Conservation (phyloP, 2,329 filamentous ascomycete genomes). For the Fusarium solani-melongenae region DNA sequence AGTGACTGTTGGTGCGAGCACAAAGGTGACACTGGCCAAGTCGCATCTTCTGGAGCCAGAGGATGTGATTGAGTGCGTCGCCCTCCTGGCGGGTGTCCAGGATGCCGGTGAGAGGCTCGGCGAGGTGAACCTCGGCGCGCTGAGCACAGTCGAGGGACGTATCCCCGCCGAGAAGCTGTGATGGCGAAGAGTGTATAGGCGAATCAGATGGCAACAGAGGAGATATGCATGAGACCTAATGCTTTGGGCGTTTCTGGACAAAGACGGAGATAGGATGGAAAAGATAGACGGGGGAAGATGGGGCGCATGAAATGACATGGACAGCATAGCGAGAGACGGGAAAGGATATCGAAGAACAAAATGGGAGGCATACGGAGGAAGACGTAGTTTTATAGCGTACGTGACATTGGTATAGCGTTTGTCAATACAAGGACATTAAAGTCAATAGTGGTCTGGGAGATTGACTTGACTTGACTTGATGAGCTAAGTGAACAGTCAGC, state of each 20-base stretch:
- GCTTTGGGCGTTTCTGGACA: conserved; percentile 41
- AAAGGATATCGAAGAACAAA: conserved; percentile 23
- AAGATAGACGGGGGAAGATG: conserved; percentile 35
- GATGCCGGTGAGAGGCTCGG: conserved; percentile 54
- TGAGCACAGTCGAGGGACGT: conserved; percentile 65
- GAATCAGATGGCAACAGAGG: background rate
- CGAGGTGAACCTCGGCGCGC: conserved; percentile 66
- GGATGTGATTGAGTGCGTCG: conserved; percentile 81
- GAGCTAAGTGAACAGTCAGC: background rate
- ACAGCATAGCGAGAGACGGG: conserved; percentile 9
- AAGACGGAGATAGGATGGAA: conserved; percentile 20
- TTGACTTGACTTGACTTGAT: background rate
- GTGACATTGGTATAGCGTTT: conserved; percentile 14
- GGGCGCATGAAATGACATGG: conserved; percentile 24
- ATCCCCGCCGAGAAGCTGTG: conserved; percentile 53
- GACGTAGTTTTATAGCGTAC: conserved; percentile 14
- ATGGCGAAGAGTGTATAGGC: background rate
- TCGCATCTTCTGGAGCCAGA: conserved; percentile 91
- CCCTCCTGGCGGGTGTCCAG: conserved; percentile 64
- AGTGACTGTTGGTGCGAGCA: conserved; percentile 90
- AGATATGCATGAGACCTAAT: conserved; percentile 11
- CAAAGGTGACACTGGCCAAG: conserved; percentile 88
- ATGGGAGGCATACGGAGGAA: conserved; percentile 5
- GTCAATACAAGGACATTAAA: conserved; percentile 25
- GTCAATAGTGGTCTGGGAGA: background rate